Base-by-base conservation (phyloP, 2,329 filamentous ascomycete species). In the Domatiomyces catenatus region DNA sequence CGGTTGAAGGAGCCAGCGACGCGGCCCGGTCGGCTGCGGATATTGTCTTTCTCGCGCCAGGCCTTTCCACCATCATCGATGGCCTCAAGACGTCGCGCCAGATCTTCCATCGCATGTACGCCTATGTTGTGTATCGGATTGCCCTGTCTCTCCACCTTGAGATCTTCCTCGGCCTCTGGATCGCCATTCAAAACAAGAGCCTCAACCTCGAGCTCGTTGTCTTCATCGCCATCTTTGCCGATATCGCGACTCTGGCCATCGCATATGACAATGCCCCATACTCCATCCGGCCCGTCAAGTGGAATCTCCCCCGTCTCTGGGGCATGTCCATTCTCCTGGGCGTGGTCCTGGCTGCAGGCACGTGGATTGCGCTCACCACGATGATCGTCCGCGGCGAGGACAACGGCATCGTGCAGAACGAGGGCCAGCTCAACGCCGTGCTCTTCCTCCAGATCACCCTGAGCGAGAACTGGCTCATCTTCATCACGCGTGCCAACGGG, bases 61-160 rank as follows among this genome's bases (percentile, higher is more conserved):
- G 87, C 74, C 81, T 94, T 56, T 88, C 86, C 69, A 85, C 87
- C 56, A 93, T 94, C 67, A 93, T 94, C 62, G 86, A 93, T 66
- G 86, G 87, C 54, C 77, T 94, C 60, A 94, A 94, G 75, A 93
- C 85, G 59, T 90, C 86, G 28, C 85, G 88, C 63, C 87, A 93
- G 69, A 94, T 94, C 68, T 94, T 94, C 76, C 87, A 94, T 73
- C 86, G 88, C 63, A 94, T 94, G 87, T 92, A 94, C 72, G 84
- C 87, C 53, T 94, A 94, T 73, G 86, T 94, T 59, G 84, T 94
- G 63, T 94, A 94, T 75, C 86, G 88, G 77, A 94, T 94, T 63
- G 87, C 88, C 47, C 73, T 94, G 63, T 94, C 87, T 15, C 80
- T 94, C 58, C 88, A 94, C 67, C 76, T 94, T 64, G 86, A 92